These are phyloP conservation scores for Phragmites australis DNA, from an alignment of 176 grass and related monocot species.

Conservation along the genomic window DNA sequence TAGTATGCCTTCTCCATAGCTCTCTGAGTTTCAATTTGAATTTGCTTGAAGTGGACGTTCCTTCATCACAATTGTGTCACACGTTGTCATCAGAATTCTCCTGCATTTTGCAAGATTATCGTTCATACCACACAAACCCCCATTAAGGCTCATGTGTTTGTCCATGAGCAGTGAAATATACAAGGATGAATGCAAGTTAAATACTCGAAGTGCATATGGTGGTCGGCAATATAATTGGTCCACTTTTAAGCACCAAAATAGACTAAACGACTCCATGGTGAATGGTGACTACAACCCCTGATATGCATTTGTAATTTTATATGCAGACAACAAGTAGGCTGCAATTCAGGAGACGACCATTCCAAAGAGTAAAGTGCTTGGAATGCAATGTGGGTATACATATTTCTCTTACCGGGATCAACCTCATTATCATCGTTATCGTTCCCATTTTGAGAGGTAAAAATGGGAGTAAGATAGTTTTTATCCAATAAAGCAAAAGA, in stretches of 20 bases:
- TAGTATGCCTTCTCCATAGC: conserved; percentile 64
- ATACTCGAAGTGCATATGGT: neutral
- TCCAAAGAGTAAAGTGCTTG: neutral
- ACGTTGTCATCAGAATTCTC: conserved; percentile 51
- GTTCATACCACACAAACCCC: neutral
- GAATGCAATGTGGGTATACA: neutral
- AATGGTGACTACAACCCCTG: neutral
- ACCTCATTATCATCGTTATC: conserved; percentile 40
- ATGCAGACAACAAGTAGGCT: neutral
- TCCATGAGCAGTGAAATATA: neutral
- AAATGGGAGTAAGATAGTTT: conserved; percentile 87
- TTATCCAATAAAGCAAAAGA: conserved; percentile 82
- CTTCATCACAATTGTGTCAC: conserved; percentile 51
- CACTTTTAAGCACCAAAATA: neutral
- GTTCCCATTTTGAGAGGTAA: conserved; percentile 61
- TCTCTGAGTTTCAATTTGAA: conserved; percentile 78
- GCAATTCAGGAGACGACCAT: neutral
- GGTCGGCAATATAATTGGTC: neutral
- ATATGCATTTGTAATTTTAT: neutral
- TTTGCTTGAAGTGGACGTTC: conserved; percentile 60
- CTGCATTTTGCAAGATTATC: conserved; percentile 37
- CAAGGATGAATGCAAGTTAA: neutral
- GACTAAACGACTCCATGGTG: neutral
- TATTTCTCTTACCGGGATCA: conserved; percentile 40
- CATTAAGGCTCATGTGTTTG: neutral